Evolutionary conservation across 2,329 filamentous ascomycete genomes (phyloP).

Genomic region (Nemania abortiva): DNA sequence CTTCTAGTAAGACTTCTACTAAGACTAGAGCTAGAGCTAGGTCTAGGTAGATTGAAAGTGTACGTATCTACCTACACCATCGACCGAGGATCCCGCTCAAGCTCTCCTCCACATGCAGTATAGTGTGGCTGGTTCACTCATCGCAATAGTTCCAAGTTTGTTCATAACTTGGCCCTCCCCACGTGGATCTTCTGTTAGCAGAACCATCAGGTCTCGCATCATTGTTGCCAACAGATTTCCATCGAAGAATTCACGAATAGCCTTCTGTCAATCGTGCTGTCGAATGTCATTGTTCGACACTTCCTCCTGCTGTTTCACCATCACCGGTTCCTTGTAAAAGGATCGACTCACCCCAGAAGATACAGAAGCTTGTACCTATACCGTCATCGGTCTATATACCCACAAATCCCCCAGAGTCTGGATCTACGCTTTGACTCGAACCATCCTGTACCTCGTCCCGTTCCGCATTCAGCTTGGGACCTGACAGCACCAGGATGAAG

Average conservation of each 20-base stretch:
- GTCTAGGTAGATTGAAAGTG: constrained; percentile 6
- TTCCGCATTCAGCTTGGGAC: constrained; percentile 6
- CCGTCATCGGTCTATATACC: constrained; percentile 18
- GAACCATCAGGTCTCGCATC: constrained; percentile 18
- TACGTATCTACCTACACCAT: constrained; percentile 4
- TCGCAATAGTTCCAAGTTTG: constrained; percentile 18
- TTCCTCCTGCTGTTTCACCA: neutral
- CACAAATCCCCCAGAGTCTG: constrained; percentile 29
- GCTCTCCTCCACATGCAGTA: constrained; percentile 8
- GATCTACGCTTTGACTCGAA: constrained; percentile 31
- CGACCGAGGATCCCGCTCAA: constrained; percentile 14
- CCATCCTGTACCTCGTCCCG: constrained; percentile 11
- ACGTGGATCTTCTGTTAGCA: constrained; percentile 22
- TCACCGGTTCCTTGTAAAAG: neutral
- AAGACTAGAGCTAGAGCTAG: neutral
- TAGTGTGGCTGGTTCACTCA: constrained; percentile 23
- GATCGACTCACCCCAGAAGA: constrained; percentile 4
- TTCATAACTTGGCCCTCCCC: constrained; percentile 35
- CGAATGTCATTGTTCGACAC: neutral
- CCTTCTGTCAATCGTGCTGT: neutral
- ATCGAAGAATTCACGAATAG: constrained; percentile 1
- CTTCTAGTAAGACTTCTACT: neutral
- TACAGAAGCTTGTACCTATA: neutral
- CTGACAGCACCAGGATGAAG: constrained; percentile 34
- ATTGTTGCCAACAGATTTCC: constrained; percentile 5